Base-by-base conservation (phyloP, 1,139 yeast species). In the Geotrichum reessii region DNA sequence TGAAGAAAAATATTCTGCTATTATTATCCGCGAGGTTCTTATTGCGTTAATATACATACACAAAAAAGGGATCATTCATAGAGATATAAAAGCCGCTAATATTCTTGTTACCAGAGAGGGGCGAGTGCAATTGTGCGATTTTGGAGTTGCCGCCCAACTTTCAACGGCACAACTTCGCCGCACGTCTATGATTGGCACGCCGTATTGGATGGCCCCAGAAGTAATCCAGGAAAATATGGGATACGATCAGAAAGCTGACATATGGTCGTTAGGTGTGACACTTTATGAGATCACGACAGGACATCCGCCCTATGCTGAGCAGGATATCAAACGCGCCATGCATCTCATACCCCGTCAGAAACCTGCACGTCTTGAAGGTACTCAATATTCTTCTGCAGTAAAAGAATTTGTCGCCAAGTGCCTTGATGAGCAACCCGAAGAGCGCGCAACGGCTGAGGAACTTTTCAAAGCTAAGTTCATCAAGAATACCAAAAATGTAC, bases 151-250 rank as follows among this genome's bases (percentile, higher is more conserved):
- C 0, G 97, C 98, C 1, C 95, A 90, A 70, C 77, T 92, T 47
- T 83, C 95, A 0, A 80, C 92, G n/a, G 82, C 85, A 48, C 84
- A 85, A 37, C 73, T 84, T 54, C 87, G 92, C 69, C 80, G 99
- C 67, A 89, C 93, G 49, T 93, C 99, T 0, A 91, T 93, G 83
- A 98, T 96, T 0, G 99, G 99, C 5, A 95, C 99, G 0, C 99
- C 99, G 0, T 95, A 92, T 71, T 95, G 99, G 99, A 95, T 95
- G 99, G 99, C 99, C 0, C 99, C 99, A 0, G 99, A 93, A 71
- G 99, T 93, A 27, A 93, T 93, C 50, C 82, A 92, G 69, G 98
- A 93, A 71, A 99, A 99, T 37, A 87, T 87, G 22, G 79, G 86
- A 1, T 90, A 90, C 71, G 88, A 89, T 67, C 82, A 84, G 55